Evolutionary conservation across 768 basidiomycete genomes (phyloP).

Genomic region (Cyathus striatus): DNA sequence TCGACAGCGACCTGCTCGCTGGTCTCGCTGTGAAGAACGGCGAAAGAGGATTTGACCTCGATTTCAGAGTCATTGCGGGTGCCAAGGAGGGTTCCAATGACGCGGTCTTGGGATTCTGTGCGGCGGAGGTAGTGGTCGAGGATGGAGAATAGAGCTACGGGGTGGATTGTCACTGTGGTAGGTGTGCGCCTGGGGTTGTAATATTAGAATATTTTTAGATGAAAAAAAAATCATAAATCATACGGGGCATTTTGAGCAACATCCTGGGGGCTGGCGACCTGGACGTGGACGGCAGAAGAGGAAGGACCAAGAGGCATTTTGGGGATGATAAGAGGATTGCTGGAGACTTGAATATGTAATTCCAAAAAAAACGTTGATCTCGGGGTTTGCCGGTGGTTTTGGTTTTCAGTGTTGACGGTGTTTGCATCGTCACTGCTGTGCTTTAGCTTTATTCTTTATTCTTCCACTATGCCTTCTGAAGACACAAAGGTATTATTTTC

Average conservation of each 20-base stretch:
- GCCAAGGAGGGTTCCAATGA: constrained; percentile 94
- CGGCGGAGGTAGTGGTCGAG: constrained; percentile 95
- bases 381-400: constrained; percentile 32
- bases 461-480: constrained; percentile 71
- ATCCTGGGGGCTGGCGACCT: constrained; percentile 24
- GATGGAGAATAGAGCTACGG: constrained; percentile 90
- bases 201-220: not conserved
- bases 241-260: constrained; percentile 32
- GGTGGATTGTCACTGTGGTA: constrained; percentile 77
- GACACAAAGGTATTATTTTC: constrained; percentile 72
- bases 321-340: constrained; percentile 6
- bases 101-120: constrained; percentile 74
- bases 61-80: constrained; percentile 64
- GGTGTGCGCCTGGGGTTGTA: constrained; percentile 53
- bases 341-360: constrained; percentile 7
- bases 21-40: constrained; percentile 89
- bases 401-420: constrained; percentile 12
- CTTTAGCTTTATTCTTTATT: constrained; percentile 4
- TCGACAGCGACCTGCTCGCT: constrained; percentile 93
- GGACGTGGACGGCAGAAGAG: constrained; percentile 48
- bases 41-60: constrained; percentile 82
- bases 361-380: constrained; percentile 23
- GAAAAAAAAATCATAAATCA: constrained; percentile 7
- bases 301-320: constrained; percentile 46
- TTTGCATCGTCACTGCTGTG: constrained; percentile 13